Percentiles rank a stretch among this genome's conserved stretches.
These are phyloP conservation scores for Trichoderma reesei DNA, from an alignment of 495 filamentous ascomycete genomes.

Conservation along the genomic window DNA sequence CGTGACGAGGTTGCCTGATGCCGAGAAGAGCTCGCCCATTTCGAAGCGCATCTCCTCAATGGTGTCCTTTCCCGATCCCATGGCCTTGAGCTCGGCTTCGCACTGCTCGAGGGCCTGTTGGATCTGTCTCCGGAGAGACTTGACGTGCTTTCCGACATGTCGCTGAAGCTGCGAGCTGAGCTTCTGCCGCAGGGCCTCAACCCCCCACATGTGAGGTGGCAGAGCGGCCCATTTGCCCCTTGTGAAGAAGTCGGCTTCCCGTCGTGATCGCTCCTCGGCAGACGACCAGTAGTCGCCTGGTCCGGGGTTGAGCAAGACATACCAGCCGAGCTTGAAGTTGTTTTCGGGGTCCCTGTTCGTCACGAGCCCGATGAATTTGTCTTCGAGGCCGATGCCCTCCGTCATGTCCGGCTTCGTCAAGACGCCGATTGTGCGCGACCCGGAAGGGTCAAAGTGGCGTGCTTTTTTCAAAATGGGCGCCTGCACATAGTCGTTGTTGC, in stretches of 20 bases:
- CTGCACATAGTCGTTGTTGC: slow-evolving; percentile 41
- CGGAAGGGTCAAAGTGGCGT: slow-evolving; percentile 32
- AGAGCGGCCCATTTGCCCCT: slow-evolving; percentile 34
- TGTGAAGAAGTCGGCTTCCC: slow-evolving; percentile 27
- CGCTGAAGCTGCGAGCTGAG: slow-evolving; percentile 30
- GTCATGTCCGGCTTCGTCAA: slow-evolving; percentile 44
- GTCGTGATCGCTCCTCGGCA: slow-evolving; percentile 19
- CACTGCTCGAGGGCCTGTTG: slow-evolving; percentile 29
- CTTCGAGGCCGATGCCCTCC: slow-evolving; percentile 34
- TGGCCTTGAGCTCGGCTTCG: slow-evolving; percentile 26
- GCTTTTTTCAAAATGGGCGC: slow-evolving; percentile 38
- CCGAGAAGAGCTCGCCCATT: slow-evolving; percentile 29
- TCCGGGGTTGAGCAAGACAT: slow-evolving; percentile 47
- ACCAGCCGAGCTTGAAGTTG: slow-evolving; percentile 52
- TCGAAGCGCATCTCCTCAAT: slow-evolving; percentile 31
- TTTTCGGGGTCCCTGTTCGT: slow-evolving; percentile 46
- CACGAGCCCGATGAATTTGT: slow-evolving; percentile 42
- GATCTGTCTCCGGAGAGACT: slow-evolving; percentile 25
- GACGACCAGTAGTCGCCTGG: slow-evolving; percentile 28
- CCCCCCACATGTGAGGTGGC: slow-evolving; percentile 23
- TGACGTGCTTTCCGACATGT: slow-evolving; percentile 30
- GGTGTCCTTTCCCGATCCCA: slow-evolving; percentile 28
- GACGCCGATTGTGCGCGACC: slow-evolving; percentile 39
- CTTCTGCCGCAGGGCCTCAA: slow-evolving; percentile 25
- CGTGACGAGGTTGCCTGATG: slow-evolving; percentile 29